Conservation (phyloP, 352 stramenopile species). For the Globisporangium abappressorium region DNA sequence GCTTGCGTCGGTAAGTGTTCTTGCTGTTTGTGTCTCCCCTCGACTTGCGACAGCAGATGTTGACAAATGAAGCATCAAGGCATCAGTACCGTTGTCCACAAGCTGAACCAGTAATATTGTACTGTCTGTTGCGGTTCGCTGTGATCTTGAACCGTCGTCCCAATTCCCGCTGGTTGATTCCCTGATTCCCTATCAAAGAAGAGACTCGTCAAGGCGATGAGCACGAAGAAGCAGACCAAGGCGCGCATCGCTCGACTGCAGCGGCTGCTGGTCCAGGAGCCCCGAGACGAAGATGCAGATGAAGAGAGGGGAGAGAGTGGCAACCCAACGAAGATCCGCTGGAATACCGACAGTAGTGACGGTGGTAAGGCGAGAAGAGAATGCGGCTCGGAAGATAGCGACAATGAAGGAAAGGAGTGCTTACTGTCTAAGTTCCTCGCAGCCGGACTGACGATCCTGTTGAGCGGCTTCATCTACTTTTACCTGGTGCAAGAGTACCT, state of each 20-base stretch:
- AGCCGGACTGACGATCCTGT: constrained; percentile 26
- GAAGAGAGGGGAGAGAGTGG: not conserved
- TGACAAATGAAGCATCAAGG: no score
- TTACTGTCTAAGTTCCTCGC: constrained; percentile 49
- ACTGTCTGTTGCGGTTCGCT: not conserved
- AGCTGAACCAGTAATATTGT: not conserved
- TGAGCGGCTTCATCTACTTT: constrained; percentile 53
- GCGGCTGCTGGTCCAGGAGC: constrained; percentile 4
- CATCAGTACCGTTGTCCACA: not conserved
- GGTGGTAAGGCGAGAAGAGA: not conserved
- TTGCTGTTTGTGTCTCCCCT: no score
- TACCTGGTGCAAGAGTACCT: constrained; percentile 26
- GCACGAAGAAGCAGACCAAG: constrained; percentile 8
- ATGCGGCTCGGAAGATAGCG: constrained; percentile 8
- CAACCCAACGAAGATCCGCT: not conserved
- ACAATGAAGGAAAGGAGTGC: constrained; percentile 33
- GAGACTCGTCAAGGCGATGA: not conserved
- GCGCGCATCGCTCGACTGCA: constrained; percentile 9
- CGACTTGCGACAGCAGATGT: no score
- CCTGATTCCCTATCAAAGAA: not conserved
- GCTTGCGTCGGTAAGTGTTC: no score
- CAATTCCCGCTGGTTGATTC: no score
- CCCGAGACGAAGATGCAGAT: not conserved
- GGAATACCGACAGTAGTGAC: not conserved
- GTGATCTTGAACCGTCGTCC: not conserved